phyloP scores from a whole-genome alignment of 1,284 basidiomycete species.

The Rhodotorula sp. region DNA sequence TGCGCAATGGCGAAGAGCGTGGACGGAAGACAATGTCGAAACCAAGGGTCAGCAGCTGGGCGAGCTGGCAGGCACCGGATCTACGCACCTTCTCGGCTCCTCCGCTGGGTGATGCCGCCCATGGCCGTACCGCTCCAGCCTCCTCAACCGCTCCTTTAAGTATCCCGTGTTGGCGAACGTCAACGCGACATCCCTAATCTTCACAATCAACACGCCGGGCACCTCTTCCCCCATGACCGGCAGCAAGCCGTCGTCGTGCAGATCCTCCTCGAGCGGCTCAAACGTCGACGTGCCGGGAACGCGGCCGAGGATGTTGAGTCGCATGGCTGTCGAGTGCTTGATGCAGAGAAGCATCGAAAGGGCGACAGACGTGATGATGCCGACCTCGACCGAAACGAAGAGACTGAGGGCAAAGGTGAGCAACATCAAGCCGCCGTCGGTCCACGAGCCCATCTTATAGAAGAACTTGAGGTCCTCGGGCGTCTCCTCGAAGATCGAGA shows the following conservation, averaged over 20 bases:
- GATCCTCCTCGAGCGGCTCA: conserved; percentile 57
- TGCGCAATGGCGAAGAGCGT: too few relatives aligned
- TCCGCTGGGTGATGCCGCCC: conserved; percentile 76
- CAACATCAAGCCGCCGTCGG: conserved; percentile 75
- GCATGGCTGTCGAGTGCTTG: conserved; percentile 70
- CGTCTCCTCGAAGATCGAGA: conserved; percentile 75
- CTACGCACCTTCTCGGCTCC: conserved; percentile 58
- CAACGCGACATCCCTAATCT: conserved; percentile 69
- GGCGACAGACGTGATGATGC: conserved; percentile 77
- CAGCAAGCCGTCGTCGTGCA: conserved; percentile 51
- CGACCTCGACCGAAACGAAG: conserved; percentile 70
- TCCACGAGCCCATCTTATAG: conserved; percentile 71
- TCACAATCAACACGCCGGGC: conserved; percentile 72
- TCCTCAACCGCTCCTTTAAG: conserved; percentile 74
- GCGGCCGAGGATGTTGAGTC: conserved; percentile 73
- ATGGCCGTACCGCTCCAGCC: conserved; percentile 58
- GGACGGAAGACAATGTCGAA: too few relatives aligned
- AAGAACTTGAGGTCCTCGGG: conserved; percentile 69
- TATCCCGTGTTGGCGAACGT: conserved; percentile 89
- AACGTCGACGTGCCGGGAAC: conserved; percentile 54
- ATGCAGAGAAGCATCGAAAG: conserved; percentile 84
- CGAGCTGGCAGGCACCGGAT: too few relatives aligned
- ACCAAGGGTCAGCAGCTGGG: too few relatives aligned
- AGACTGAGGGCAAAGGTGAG: conserved; percentile 80
- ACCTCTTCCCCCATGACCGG: conserved; percentile 59